A percentile compares a stretch with the other conserved stretches of the same genome.
phyloP scores from a whole-genome alignment of 1,139 yeast genomes.

The Pichia sp. region DNA sequence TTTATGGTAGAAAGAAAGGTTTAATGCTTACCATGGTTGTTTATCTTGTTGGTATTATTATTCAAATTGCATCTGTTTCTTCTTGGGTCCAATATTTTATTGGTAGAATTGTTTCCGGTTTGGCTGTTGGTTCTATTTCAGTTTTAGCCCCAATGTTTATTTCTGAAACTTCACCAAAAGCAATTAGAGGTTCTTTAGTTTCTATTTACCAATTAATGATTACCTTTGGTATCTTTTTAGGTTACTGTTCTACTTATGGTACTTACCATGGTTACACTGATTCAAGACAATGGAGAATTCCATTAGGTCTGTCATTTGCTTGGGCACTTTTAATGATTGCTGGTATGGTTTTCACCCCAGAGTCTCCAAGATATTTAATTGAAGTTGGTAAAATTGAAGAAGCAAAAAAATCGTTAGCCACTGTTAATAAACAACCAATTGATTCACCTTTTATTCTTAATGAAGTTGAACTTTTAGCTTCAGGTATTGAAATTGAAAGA shows the following conservation, averaged over 20 bases:
- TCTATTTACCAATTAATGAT: conserved; percentile 63
- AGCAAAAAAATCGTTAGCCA: conserved; percentile 58
- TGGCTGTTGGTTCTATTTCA: conserved; percentile 61
- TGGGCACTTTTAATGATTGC: conserved; percentile 41
- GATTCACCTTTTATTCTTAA: conserved; percentile 53
- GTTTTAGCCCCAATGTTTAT: conserved; percentile 61
- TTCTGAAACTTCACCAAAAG: conserved; percentile 63
- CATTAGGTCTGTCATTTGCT: conserved; percentile 48
- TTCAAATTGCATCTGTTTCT: conserved; percentile 52
- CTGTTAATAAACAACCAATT: conserved; percentile 53
- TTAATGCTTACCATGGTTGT: conserved; percentile 49
- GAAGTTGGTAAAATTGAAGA: conserved; percentile 47
- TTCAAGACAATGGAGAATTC: conserved; percentile 61
- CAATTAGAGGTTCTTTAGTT: conserved; percentile 63
- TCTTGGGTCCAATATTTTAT: conserved; percentile 52
- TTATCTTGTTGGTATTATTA: conserved; percentile 56
- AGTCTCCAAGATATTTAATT: conserved; percentile 69
- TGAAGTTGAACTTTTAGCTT: conserved; percentile 56
- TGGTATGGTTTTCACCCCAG: conserved; percentile 69
- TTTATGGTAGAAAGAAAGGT: conserved; percentile 57
- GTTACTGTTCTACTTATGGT: conserved; percentile 59
- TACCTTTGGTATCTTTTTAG: conserved; percentile 58
- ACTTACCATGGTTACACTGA: conserved; percentile 41
- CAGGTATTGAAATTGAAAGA: conserved; percentile 58
- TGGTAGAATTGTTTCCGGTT: conserved; percentile 62